Evolutionary conservation across 139 green algal genomes (phyloP).

Genomic region (Marvania coccoides): DNA sequence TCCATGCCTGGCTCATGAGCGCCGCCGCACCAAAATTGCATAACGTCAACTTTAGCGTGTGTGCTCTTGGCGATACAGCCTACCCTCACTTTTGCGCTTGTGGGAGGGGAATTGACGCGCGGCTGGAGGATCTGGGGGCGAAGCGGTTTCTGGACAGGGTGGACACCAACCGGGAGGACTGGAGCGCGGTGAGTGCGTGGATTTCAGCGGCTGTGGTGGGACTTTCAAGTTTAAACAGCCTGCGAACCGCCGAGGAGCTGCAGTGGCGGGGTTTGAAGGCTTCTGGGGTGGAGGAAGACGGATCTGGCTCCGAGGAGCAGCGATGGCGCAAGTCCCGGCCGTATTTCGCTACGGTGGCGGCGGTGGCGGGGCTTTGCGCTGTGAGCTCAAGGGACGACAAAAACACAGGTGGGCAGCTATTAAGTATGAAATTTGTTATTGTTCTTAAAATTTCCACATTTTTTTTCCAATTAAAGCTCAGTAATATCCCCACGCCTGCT

Average conservation of each 20-base stretch:
- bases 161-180: constrained; percentile 82
- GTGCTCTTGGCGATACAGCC: constrained; percentile 73
- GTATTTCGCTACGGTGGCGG: constrained; percentile 45
- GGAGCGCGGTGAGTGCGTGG: constrained; percentile 63
- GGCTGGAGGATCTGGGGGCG: constrained; percentile 44
- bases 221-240: constrained; percentile 27
- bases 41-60: constrained; percentile 53
- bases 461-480: too few relatives aligned
- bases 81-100: constrained; percentile 84
- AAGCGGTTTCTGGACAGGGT: constrained; percentile 22
- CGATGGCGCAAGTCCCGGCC: constrained; percentile 61
- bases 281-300: too few relatives aligned
- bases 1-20: constrained; percentile 75
- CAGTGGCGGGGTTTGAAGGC: constrained; percentile 4
- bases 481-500: too few relatives aligned
- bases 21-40: constrained; percentile 32
- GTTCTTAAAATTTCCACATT: too few relatives aligned
- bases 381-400: constrained; percentile 54
- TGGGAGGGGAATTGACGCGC: constrained; percentile 62
- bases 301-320: constrained; percentile 1
- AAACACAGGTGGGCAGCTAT: constrained; percentile 64
- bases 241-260: constrained; percentile 45
- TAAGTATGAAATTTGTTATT: too few relatives aligned
- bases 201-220: constrained; percentile 32
- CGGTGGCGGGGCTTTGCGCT: constrained; percentile 61